Conservation (phyloP, 139 green algal species). For the Chlorella sorokiniana region DNA sequence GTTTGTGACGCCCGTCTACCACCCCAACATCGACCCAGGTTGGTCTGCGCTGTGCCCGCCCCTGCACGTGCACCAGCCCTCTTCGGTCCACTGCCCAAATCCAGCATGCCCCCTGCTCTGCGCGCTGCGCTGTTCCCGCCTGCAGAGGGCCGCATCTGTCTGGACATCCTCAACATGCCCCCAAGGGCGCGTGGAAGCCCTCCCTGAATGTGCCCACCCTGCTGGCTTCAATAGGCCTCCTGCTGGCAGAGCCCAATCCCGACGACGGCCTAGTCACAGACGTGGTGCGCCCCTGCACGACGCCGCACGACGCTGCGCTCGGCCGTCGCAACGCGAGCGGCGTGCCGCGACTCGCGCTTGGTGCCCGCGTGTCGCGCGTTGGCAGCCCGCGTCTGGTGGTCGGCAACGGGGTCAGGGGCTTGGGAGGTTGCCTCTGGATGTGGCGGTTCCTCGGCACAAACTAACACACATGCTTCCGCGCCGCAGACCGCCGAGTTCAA, state of each 20-base stretch:
- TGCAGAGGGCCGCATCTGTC: conserved; percentile 34
- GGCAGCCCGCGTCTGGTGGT: too few relatives aligned
- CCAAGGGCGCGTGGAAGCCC: conserved; percentile 69
- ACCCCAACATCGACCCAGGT: conserved; percentile 75
- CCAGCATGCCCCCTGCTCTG: background rate
- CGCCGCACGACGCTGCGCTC: too few relatives aligned
- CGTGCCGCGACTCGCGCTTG: too few relatives aligned
- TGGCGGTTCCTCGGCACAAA: too few relatives aligned
- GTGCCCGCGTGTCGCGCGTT: too few relatives aligned
- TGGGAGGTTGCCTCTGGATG: too few relatives aligned
- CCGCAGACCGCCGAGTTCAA: conserved; percentile 48
- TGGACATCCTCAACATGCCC: conserved; percentile 71
- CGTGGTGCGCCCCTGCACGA: too few relatives aligned
- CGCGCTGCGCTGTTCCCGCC: background rate
- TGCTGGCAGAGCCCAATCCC: conserved; percentile 70
- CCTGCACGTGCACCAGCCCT: background rate
- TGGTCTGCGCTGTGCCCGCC: conserved; percentile 37
- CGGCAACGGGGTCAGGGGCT: too few relatives aligned
- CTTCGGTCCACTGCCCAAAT: background rate
- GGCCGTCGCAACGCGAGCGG: too few relatives aligned
- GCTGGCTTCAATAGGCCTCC: conserved; percentile 56
- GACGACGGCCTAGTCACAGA: conserved; percentile 68
- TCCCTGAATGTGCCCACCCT: conserved; percentile 58
- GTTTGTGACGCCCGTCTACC: conserved; percentile 73
- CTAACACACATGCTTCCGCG: too few relatives aligned